Percentiles rank a stretch among this genome's conserved stretches.
phyloP scores from a whole-genome alignment of 1,284 basidiomycete species.

The Cerioporus squamosus region DNA sequence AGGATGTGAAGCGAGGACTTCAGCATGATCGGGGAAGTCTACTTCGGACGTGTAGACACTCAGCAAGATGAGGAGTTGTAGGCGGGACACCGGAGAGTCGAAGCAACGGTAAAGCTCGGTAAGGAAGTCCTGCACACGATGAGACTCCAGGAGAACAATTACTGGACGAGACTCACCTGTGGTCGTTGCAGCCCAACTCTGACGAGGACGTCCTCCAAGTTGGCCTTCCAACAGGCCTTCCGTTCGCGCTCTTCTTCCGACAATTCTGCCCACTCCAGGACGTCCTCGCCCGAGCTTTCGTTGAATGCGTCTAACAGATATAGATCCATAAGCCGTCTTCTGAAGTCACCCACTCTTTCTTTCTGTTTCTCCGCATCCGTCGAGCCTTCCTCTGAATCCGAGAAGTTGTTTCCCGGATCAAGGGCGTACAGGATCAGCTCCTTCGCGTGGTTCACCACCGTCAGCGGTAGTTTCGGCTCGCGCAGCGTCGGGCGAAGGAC shows the following conservation, averaged over 20 bases:
- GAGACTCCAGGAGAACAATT: slow-evolving; percentile 1
- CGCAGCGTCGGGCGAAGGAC: slow-evolving; percentile 75
- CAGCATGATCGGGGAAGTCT: slow-evolving; percentile 47
- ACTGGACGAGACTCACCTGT: slow-evolving; percentile 49
- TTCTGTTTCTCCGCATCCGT: slow-evolving; percentile 37
- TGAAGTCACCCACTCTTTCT: slow-evolving; percentile 60
- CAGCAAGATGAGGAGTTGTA: slow-evolving; percentile 71
- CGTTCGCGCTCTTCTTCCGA: slow-evolving; percentile 62
- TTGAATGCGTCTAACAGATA: slow-evolving; percentile 77
- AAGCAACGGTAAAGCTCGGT: slow-evolving; percentile 68
- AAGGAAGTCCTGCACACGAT: slow-evolving; percentile 57
- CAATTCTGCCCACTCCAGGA: slow-evolving; percentile 72
- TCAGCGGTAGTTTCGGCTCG: slow-evolving; percentile 65
- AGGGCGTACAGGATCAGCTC: slow-evolving; percentile 69
- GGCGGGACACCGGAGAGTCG: slow-evolving; percentile 55
- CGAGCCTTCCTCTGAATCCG: slow-evolving; percentile 13
- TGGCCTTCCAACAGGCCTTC: slow-evolving; percentile 71
- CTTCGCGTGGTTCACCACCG: slow-evolving; percentile 67
- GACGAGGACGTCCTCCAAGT: slow-evolving; percentile 74
- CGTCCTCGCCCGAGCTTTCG: slow-evolving; percentile 71
- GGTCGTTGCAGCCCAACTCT: slow-evolving; percentile 64
- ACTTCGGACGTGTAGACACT: slow-evolving; percentile 61
- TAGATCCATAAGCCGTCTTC: slow-evolving; percentile 68
- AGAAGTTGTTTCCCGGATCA: slow-evolving; percentile 25
- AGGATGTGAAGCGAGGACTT: slow-evolving; percentile 61